Conservation (phyloP, 495 filamentous ascomycete species). For the Aspergillus homomorphus region DNA sequence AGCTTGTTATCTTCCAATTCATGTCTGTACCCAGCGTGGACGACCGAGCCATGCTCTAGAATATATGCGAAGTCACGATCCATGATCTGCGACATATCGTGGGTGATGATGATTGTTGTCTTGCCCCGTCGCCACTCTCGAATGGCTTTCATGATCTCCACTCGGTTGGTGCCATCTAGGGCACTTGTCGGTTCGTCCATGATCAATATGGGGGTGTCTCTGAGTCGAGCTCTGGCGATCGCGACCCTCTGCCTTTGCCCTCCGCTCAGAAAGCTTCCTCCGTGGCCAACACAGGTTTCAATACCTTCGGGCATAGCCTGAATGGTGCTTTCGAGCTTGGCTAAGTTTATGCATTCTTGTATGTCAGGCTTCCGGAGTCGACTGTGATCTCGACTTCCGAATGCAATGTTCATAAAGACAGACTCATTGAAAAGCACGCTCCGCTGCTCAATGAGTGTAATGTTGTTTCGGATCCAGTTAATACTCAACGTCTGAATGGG, state of each 20-base stretch:
- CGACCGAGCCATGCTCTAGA: conserved; percentile 65
- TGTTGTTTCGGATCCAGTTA: conserved; percentile 72
- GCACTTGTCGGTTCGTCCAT: conserved; percentile 84
- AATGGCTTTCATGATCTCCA: conserved; percentile 66
- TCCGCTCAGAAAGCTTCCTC: conserved; percentile 73
- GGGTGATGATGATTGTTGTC: conserved; percentile 85
- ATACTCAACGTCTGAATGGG: conserved; percentile 60
- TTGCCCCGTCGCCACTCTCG: conserved; percentile 66
- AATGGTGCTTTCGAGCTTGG: conserved; percentile 72
- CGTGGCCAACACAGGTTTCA: conserved; percentile 67
- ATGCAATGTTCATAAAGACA: conserved; percentile 74
- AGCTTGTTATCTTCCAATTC: conserved; percentile 35
- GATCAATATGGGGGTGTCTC: conserved; percentile 77
- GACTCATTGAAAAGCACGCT: conserved; percentile 83
- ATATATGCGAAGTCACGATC: conserved; percentile 78
- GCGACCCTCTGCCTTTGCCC: conserved; percentile 78
- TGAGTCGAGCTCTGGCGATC: conserved; percentile 73
- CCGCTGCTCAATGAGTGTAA: conserved; percentile 81
- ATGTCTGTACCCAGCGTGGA: conserved; percentile 62
- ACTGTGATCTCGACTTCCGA: conserved; percentile 56
- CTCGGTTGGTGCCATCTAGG: conserved; percentile 70
- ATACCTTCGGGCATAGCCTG: conserved; percentile 67
- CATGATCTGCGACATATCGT: conserved; percentile 79
- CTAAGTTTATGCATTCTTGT: conserved; percentile 52
- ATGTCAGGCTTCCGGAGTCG: conserved; percentile 54